These are phyloP conservation scores for Artemisia argyi DNA, from an alignment of 129 eudicot genomes.

Conservation along the genomic window DNA sequence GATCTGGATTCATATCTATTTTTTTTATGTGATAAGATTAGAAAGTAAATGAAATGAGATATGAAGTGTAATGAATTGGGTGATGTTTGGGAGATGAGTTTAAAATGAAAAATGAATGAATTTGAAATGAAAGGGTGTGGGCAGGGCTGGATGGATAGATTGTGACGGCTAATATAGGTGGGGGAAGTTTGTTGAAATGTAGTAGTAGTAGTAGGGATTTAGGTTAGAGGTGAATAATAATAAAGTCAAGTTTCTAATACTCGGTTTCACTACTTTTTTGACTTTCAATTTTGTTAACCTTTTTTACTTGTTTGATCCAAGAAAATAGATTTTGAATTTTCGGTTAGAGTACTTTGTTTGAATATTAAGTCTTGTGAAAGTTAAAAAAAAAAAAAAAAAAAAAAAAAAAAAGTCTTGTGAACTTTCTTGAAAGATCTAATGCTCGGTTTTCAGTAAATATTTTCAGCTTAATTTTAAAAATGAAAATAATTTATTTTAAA, in stretches of 20 bases:
- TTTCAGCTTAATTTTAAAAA: too few relatives aligned
- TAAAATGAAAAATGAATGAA: conserved; percentile 1
- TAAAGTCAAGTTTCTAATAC: background rate
- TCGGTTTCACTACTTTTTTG: background rate
- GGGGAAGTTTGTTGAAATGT: background rate
- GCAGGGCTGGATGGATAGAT: background rate
- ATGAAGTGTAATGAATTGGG: background rate
- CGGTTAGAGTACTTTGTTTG: background rate
- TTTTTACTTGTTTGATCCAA: background rate
- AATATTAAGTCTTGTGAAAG: too few relatives aligned
- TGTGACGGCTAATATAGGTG: conserved; percentile 34
- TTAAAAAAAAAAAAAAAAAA: too few relatives aligned
- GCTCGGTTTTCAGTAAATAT: too few relatives aligned
- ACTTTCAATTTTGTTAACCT: background rate
- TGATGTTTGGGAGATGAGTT: background rate
- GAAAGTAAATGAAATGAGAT: too few relatives aligned
- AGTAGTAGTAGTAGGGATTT: background rate
- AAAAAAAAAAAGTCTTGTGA: too few relatives aligned
- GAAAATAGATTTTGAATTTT: background rate
- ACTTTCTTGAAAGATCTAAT: too few relatives aligned
- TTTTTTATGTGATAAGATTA: background rate
- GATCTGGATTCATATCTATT: conserved; percentile 7
- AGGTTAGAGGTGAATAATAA: background rate
- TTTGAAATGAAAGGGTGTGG: background rate
- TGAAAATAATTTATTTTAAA: too few relatives aligned